Conservation (phyloP, 345 rosid species). For the Kernera saxatilis region DNA sequence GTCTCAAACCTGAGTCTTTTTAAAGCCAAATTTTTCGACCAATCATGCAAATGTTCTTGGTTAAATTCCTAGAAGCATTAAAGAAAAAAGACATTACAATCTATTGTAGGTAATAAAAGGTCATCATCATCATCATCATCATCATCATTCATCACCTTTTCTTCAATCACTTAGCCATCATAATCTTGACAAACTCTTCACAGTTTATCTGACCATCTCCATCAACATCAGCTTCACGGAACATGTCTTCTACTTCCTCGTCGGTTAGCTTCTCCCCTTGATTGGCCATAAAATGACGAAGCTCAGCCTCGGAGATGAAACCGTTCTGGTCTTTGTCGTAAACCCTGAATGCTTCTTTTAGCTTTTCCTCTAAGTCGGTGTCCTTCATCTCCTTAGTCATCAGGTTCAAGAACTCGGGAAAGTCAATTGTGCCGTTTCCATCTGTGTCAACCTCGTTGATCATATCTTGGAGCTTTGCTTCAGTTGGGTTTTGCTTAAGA, state of each 20-base stretch:
- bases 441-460: slow-evolving; percentile 46
- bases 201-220: slow-evolving; percentile 53
- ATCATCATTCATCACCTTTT: background rate
- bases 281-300: slow-evolving; percentile 46
- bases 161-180: slow-evolving; percentile 37
- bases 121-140: too few species aligned
- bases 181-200: slow-evolving; percentile 35
- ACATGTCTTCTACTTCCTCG: slow-evolving; percentile 50
- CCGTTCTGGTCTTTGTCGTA: slow-evolving; percentile 52
- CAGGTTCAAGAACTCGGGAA: slow-evolving; percentile 41
- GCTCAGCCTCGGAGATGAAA: slow-evolving; percentile 50
- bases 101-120: background rate
- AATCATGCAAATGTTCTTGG: slow-evolving; percentile 24
- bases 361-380: slow-evolving; percentile 46
- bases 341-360: slow-evolving; percentile 34
- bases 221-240: slow-evolving; percentile 43
- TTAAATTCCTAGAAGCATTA: slow-evolving; percentile 18
- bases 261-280: slow-evolving; percentile 48
- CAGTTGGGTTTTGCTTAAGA: slow-evolving; percentile 48
- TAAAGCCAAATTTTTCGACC: background rate
- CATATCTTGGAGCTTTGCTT: slow-evolving; percentile 47
- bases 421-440: slow-evolving; percentile 43
- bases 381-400: slow-evolving; percentile 42
- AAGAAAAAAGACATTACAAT: background rate
- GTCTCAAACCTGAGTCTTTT: background rate